Percentiles rank a stretch among this genome's conserved stretches.
Conservation (phyloP, 2,329 filamentous ascomycete species). For the Aspergillus fumigatiaffinis region DNA sequence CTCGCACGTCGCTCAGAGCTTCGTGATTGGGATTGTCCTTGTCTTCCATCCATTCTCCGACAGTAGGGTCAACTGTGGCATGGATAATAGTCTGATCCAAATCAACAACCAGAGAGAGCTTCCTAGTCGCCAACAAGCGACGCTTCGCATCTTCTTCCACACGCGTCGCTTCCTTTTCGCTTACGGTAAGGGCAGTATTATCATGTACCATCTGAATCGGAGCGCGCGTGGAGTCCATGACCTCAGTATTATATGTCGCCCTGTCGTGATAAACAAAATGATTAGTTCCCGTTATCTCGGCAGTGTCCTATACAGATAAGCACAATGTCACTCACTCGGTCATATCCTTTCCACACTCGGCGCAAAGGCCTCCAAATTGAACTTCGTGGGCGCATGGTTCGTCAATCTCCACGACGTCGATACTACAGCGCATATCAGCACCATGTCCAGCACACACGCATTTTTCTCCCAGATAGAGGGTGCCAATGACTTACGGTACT, state of each 20-base stretch:
- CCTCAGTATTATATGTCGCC: constrained; percentile 75
- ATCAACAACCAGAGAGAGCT: constrained; percentile 92
- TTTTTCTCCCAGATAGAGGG: background rate
- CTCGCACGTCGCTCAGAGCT: constrained; percentile 80
- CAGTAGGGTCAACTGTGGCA: constrained; percentile 92
- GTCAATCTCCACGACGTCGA: constrained; percentile 69
- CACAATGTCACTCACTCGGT: constrained; percentile 56
- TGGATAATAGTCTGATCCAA: constrained; percentile 98
- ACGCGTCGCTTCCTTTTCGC: constrained; percentile 70
- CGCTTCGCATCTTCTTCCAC: constrained; percentile 84
- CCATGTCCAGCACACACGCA: background rate
- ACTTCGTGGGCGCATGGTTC: constrained; percentile 89
- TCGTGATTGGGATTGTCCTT: constrained; percentile 84
- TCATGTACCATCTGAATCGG: constrained; percentile 95
- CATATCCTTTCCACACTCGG: constrained; percentile 93
- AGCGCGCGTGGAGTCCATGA: constrained; percentile 75
- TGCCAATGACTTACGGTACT: constrained; percentile 34
- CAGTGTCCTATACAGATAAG: background rate
- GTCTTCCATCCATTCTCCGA: constrained; percentile 92
- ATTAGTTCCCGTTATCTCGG: background rate
- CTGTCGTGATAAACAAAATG: constrained; percentile 19
- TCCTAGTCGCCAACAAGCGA: constrained; percentile 72
- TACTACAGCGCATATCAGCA: constrained; percentile 35
- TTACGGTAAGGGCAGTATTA: constrained; percentile 81
- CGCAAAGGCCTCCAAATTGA: constrained; percentile 87